These are phyloP conservation scores for Lentinula detonsa DNA, from an alignment of 768 basidiomycete genomes.

Conservation along the genomic window DNA sequence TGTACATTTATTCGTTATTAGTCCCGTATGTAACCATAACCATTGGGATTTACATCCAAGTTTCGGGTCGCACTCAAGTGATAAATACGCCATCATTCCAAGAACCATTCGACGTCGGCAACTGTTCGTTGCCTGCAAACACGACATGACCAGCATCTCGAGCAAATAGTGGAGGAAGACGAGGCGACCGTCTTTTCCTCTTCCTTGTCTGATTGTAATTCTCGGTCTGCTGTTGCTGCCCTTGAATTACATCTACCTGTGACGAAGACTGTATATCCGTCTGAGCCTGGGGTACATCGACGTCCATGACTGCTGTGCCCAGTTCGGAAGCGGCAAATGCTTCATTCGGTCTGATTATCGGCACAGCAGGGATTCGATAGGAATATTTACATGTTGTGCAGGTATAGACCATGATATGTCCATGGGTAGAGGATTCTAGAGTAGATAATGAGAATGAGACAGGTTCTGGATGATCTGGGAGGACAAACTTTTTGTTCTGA, in stretches of 20 bases:
- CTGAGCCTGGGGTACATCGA: background rate
- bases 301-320: background rate
- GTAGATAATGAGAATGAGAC: background rate
- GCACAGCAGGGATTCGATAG: constrained; percentile 68
- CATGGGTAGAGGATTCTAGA: constrained; percentile 35
- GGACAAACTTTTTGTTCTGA: constrained; percentile 61
- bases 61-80: constrained; percentile 9
- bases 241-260: background rate
- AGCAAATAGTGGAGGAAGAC: constrained; percentile 55
- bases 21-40: too few species aligned
- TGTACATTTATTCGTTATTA: too few species aligned
- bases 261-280: background rate
- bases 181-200: constrained; percentile 24
- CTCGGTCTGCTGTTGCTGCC: background rate
- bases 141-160: constrained; percentile 60
- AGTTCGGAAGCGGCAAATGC: background rate
- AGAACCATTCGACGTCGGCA: constrained; percentile 16
- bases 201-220: constrained; percentile 11
- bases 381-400: constrained; percentile 53
- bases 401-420: constrained; percentile 50
- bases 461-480: background rate
- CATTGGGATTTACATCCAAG: too few species aligned
- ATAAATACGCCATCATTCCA: constrained; percentile 22
- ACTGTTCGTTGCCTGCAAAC: constrained; percentile 55
- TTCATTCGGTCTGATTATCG: constrained; percentile 18